phyloP scores from a whole-genome alignment of 2,329 filamentous ascomycete species.

The Hypoxylon sp. region DNA sequence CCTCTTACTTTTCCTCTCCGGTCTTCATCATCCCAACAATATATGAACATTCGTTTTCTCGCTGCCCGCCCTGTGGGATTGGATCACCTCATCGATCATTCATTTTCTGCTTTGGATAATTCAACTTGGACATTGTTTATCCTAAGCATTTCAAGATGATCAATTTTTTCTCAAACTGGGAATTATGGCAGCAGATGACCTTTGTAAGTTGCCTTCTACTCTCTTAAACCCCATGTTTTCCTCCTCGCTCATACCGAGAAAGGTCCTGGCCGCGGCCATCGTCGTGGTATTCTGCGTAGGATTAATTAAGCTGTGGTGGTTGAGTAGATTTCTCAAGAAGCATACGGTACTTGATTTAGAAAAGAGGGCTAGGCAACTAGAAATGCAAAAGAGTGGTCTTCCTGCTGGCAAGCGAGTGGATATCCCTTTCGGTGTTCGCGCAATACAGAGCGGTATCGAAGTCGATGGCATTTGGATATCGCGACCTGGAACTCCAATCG shows the following conservation, averaged over 20 bases:
- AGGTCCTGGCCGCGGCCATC: slow-evolving; percentile 83
- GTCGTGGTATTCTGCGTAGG: slow-evolving; percentile 78
- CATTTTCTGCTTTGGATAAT: slow-evolving; percentile 44
- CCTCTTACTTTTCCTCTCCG: slow-evolving; percentile 23
- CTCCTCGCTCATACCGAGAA: slow-evolving; percentile 41
- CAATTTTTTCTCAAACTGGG: slow-evolving; percentile 78
- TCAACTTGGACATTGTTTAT: slow-evolving; percentile 43
- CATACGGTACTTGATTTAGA: slow-evolving; percentile 77
- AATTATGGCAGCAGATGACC: slow-evolving; percentile 89
- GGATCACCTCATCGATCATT: slow-evolving; percentile 32
- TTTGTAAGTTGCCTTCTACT: slow-evolving; percentile 73
- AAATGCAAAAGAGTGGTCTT: slow-evolving; percentile 71
- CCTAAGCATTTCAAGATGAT: slow-evolving; percentile 55
- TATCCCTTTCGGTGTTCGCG: slow-evolving; percentile 88
- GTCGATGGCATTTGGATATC: slow-evolving; percentile 89
- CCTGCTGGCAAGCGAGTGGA: slow-evolving; percentile 65
- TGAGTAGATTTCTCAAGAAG: slow-evolving; percentile 68
- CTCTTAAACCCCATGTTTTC: neutral
- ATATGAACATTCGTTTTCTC: slow-evolving; percentile 42
- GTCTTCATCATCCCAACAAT: slow-evolving; percentile 23
- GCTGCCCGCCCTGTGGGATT: slow-evolving; percentile 23
- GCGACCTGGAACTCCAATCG: slow-evolving; percentile 61
- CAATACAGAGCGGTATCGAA: slow-evolving; percentile 85
- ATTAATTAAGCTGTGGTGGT: slow-evolving; percentile 76
- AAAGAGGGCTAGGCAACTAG: slow-evolving; percentile 68